Percentiles rank a stretch among this genome's conserved stretches.
These are phyloP conservation scores for Macrophomina tecta DNA, from an alignment of 2,329 filamentous ascomycete species.

Conservation along the genomic window DNA sequence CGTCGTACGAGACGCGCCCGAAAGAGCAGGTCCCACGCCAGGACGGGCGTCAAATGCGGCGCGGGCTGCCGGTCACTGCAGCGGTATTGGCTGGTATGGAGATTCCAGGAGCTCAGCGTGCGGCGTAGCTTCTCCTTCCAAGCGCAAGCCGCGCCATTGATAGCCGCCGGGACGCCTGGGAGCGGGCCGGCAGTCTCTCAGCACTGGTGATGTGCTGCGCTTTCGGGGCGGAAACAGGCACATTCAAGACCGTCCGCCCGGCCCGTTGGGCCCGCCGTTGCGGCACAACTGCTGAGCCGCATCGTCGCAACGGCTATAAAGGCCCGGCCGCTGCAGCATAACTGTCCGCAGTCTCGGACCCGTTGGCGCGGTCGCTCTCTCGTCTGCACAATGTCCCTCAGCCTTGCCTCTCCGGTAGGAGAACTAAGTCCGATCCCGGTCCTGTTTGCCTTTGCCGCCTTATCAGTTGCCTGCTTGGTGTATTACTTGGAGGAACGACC, in stretches of 20 bases:
- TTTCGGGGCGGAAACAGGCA: not conserved
- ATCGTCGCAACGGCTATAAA: not conserved
- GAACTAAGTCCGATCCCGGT: not conserved
- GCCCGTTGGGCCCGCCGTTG: not conserved
- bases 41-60: too few relatives aligned
- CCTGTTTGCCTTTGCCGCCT: not conserved
- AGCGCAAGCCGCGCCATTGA: not conserved
- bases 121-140: not conserved
- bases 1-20: not conserved
- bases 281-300: slow-evolving; percentile 5
- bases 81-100: not conserved
- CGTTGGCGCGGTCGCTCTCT: not conserved
- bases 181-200: not conserved
- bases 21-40: not conserved
- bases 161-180: not conserved
- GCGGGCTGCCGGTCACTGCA: too few relatives aligned
- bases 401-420: not conserved
- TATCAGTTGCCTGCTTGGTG: not conserved
- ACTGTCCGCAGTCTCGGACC: not conserved
- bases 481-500: not conserved
- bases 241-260: not conserved
- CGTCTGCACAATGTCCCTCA: not conserved
- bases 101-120: not conserved
- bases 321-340: not conserved
- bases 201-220: not conserved